Conservation (phyloP, 768 basidiomycete genomes). For the Tulasnella sp. region DNA sequence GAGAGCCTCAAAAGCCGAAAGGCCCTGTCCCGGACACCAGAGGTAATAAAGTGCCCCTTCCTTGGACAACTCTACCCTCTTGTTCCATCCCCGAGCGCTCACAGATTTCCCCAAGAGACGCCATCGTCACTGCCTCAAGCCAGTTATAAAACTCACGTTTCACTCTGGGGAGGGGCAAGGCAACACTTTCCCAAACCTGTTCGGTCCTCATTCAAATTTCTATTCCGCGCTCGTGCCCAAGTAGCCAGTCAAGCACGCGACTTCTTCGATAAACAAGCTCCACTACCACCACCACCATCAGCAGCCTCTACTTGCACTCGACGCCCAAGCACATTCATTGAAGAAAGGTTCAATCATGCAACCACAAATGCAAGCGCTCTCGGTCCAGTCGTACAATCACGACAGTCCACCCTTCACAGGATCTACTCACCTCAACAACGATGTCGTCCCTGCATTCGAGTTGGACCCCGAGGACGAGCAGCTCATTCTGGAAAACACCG, state of each 20-base stretch:
- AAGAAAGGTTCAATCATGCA: slow-evolving; percentile 14
- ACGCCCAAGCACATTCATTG: neutral
- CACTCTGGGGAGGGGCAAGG: neutral
- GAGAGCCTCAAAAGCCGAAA: neutral
- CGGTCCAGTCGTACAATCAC: slow-evolving; percentile 29
- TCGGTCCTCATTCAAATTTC: neutral
- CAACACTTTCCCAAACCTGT: neutral
- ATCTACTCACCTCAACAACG: slow-evolving; percentile 20
- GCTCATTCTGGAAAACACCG: neutral
- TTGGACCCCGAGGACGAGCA: slow-evolving; percentile 8
- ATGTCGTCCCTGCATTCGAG: slow-evolving; percentile 16
- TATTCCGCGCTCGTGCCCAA: neutral
- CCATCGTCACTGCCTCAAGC: neutral
- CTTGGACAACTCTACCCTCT: neutral
- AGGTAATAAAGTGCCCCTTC: neutral
- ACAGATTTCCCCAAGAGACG: neutral
- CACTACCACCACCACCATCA: neutral
- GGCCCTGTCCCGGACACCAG: neutral
- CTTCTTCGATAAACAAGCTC: neutral
- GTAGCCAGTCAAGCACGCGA: neutral
- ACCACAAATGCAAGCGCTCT: slow-evolving; percentile 21
- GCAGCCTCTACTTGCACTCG: neutral
- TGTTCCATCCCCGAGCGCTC: neutral
- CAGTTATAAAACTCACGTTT: neutral
- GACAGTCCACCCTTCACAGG: slow-evolving; percentile 31